Conservation (phyloP, 768 basidiomycete genomes). For the Termitomyces sp. region DNA sequence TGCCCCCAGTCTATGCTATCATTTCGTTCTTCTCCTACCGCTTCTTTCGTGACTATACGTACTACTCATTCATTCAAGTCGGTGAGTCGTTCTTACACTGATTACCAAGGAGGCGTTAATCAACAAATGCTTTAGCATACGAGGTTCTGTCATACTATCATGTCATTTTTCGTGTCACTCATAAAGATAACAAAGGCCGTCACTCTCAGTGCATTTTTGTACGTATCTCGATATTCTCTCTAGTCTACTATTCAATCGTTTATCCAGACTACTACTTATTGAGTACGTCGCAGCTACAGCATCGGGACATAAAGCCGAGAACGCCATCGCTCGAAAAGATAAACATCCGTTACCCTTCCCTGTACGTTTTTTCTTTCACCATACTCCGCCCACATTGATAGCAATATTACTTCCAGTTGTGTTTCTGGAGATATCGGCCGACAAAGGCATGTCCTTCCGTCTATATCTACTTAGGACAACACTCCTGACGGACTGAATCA, state of each 20-base stretch:
- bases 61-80: constrained; percentile 41
- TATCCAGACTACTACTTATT: constrained; percentile 64
- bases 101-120: neutral
- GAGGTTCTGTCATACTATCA: constrained; percentile 38
- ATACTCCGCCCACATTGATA: neutral
- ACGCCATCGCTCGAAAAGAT: constrained; percentile 74
- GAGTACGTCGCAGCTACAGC: constrained; percentile 79
- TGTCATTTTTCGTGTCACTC: neutral
- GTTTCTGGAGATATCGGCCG: constrained; percentile 77
- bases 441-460: constrained; percentile 52
- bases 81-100: constrained; percentile 20
- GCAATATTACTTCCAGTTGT: constrained; percentile 44
- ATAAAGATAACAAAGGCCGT: constrained; percentile 47
- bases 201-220: constrained; percentile 86
- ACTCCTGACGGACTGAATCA: constrained; percentile 1
- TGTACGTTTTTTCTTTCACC: constrained; percentile 19
- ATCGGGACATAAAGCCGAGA: constrained; percentile 52
- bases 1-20: constrained; percentile 79
- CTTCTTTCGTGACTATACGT: constrained; percentile 70
- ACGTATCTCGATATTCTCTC: constrained; percentile 18
- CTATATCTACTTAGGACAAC: neutral
- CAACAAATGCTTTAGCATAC: constrained; percentile 39
- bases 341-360: constrained; percentile 70
- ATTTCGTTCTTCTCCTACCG: constrained; percentile 86
- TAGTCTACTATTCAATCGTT: neutral